These are phyloP conservation scores for Neobulgaria alba DNA, from an alignment of 2,329 filamentous ascomycete species.

Conservation along the genomic window DNA sequence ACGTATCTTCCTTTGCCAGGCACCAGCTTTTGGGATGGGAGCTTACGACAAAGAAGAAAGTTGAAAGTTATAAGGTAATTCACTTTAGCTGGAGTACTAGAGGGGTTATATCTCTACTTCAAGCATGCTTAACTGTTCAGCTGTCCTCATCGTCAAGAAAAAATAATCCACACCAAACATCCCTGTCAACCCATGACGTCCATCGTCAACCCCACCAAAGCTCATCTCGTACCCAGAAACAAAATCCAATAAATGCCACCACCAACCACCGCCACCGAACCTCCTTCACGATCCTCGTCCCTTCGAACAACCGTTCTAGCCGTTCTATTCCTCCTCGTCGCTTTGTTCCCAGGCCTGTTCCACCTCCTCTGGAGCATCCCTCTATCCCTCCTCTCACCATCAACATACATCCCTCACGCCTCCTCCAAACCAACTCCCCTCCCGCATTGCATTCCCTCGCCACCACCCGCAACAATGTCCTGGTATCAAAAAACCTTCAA, in stretches of 20 bases:
- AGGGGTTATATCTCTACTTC: too few relatives aligned
- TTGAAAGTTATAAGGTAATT: too few relatives aligned
- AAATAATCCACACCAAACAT: too few relatives aligned
- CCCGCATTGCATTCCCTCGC: slow-evolving; percentile 7
- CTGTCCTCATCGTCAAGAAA: too few relatives aligned
- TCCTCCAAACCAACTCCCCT: slow-evolving; percentile 21
- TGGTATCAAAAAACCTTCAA: slow-evolving; percentile 83
- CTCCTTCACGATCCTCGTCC: slow-evolving; percentile 7
- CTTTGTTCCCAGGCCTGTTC: slow-evolving; percentile 45
- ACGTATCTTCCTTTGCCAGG: too few relatives aligned
- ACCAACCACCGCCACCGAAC: slow-evolving; percentile 7
- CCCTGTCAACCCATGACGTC: background rate
- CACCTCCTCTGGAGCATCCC: slow-evolving; percentile 44
- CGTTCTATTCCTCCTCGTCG: slow-evolving; percentile 39
- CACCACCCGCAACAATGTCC: slow-evolving; percentile 39
- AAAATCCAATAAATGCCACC: slow-evolving; percentile 16
- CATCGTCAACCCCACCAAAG: background rate
- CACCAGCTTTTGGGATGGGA: too few relatives aligned
- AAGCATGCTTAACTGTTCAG: too few relatives aligned
- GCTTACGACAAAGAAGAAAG: too few relatives aligned
- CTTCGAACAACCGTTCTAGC: slow-evolving; percentile 36
- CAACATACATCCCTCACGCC: slow-evolving; percentile 21
- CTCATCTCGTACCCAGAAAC: slow-evolving; percentile 4
- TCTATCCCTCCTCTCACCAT: slow-evolving; percentile 32
- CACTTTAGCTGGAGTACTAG: too few relatives aligned